These are phyloP conservation scores for Urostyla sp. DNA, from an alignment of 73 alveolate genomes.

Conservation along the genomic window DNA sequence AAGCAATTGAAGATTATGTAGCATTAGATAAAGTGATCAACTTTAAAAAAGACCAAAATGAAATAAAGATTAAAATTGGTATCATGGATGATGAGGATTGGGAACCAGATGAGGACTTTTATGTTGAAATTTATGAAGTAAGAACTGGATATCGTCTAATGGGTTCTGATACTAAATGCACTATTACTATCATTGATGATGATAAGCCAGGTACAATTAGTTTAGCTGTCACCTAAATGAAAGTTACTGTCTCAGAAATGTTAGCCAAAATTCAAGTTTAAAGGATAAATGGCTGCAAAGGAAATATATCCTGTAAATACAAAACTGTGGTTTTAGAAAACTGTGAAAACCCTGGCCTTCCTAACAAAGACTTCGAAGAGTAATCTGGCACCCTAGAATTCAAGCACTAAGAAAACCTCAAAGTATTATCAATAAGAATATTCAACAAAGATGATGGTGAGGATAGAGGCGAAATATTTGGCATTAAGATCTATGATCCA, in stretches of 20 bases:
- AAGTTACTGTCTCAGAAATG: constrained; percentile 31
- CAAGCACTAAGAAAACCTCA: constrained; percentile 52
- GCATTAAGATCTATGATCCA: constrained; percentile 57
- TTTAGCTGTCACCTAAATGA: constrained; percentile 3
- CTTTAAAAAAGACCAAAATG: constrained; percentile 23
- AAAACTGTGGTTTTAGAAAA: constrained; percentile 18
- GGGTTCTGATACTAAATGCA: constrained; percentile 58
- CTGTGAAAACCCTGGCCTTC: constrained; percentile 33
- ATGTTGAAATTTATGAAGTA: constrained; percentile 53
- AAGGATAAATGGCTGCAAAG: constrained; percentile 65
- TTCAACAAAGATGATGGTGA: constrained; percentile 26
- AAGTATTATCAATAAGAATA: constrained; percentile 39
- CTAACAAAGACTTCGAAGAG: constrained; percentile 47
- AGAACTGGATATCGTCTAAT: constrained; percentile 20
- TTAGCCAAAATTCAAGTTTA: constrained; percentile 29
- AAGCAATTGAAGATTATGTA: constrained; percentile 48
- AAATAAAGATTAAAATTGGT: constrained; percentile 13
- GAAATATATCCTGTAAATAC: constrained; percentile 29
- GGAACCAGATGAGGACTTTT: constrained; percentile 75
- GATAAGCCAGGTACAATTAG: constrained; percentile 69
- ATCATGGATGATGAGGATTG: constrained; percentile 67
- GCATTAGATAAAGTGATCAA: constrained; percentile 16
- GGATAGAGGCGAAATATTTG: constrained; percentile 29
- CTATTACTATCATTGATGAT: constrained; percentile 72
- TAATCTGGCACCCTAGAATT: constrained; percentile 39